Percentiles rank a stretch among this genome's conserved stretches.
Conservation (phyloP, 1,139 yeast genomes). For the Diutina neorugosa region DNA sequence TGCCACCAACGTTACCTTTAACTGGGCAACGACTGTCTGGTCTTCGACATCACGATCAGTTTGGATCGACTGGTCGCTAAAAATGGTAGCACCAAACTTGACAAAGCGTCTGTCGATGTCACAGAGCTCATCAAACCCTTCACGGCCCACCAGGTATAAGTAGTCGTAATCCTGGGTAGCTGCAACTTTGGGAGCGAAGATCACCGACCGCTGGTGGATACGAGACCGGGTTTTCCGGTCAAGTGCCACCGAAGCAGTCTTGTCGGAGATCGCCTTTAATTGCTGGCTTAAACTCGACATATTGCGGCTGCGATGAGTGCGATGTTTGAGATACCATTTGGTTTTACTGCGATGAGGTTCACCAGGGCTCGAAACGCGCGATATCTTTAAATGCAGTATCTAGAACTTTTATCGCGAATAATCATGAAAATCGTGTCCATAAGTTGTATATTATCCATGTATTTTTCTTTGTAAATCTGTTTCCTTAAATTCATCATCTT, state of each 20-base stretch:
- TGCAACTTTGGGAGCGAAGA: conserved; percentile 79
- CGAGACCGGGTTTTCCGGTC: conserved; percentile 82
- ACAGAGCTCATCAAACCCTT: conserved; percentile 65
- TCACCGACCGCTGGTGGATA: conserved; percentile 77
- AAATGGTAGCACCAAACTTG: conserved; percentile 58
- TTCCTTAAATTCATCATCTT: background rate
- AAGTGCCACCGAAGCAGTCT: conserved; percentile 61
- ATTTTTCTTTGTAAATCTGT: no score
- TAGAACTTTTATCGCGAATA: no score
- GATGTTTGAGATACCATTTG: background rate
- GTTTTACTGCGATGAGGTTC: background rate
- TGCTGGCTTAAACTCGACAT: conserved; percentile 69
- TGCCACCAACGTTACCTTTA: conserved; percentile 63
- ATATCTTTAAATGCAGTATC: background rate
- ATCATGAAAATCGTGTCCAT: no score
- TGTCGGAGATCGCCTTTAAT: conserved; percentile 58
- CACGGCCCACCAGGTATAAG: conserved; percentile 58
- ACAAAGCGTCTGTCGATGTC: conserved; percentile 63
- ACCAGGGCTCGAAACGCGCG: background rate
- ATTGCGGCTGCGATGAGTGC: background rate
- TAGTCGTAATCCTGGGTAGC: conserved; percentile 87
- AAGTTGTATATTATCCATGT: no score
- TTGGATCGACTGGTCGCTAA: conserved; percentile 66
- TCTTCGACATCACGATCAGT: conserved; percentile 76
- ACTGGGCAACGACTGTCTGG: conserved; percentile 58